These are phyloP conservation scores for Phtheirospermum japonicum DNA, from an alignment of 257 asterid species.

Conservation along the genomic window DNA sequence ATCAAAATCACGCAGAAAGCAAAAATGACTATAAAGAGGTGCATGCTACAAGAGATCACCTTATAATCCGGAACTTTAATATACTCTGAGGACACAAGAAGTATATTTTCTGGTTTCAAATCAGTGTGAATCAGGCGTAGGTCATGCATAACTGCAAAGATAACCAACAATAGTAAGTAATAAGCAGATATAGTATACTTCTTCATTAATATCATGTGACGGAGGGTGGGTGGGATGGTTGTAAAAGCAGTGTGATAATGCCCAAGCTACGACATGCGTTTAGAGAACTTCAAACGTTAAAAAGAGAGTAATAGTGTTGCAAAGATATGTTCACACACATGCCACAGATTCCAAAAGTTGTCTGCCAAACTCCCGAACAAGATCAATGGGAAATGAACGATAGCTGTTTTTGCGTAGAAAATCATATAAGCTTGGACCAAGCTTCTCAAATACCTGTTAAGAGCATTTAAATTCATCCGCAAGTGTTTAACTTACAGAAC, in stretches of 20 bases:
- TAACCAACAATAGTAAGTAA: conserved; percentile 28
- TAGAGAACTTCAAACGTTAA: conserved; percentile 20
- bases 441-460: conserved; percentile 99
- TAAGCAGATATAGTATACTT: conserved; percentile 8
- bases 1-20: neutral
- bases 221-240: conserved; percentile 3
- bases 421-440: conserved; percentile 98
- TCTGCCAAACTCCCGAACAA: conserved; percentile 90
- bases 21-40: conserved; percentile 14
- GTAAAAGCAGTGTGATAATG: conserved; percentile 15
- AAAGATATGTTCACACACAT: conserved; percentile 78
- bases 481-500: conserved; percentile 45
- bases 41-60: conserved; percentile 40
- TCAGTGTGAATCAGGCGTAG: conserved; percentile 87
- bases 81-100: conserved; percentile 79
- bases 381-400: conserved; percentile 91
- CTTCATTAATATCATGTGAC: neutral
- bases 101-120: conserved; percentile 93
- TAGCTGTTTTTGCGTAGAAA: conserved; percentile 93
- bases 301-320: conserved; percentile 36
- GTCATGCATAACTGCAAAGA: conserved; percentile 84
- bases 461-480: conserved; percentile 72
- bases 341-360: conserved; percentile 99
- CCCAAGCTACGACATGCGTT: conserved; percentile 17
- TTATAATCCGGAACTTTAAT: conserved; percentile 69